Percentiles rank a stretch among this genome's conserved stretches.
These are phyloP conservation scores for Cyclotella atomus DNA, from an alignment of 108 stramenopile species.

Conservation along the genomic window DNA sequence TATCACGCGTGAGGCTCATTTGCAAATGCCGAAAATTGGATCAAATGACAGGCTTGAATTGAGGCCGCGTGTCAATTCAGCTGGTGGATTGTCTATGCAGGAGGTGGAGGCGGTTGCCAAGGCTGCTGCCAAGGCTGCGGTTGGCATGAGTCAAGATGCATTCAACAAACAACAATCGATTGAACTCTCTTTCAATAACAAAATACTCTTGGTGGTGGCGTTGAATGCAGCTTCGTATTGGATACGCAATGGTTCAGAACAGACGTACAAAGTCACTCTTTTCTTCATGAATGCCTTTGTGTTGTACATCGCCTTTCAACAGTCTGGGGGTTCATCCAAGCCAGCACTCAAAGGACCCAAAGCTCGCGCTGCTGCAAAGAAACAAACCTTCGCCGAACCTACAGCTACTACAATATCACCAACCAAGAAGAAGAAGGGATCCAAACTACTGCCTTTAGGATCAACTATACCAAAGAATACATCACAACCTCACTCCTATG, in stretches of 20 bases:
- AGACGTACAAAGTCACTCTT: slow-evolving; percentile 26
- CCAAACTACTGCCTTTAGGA: slow-evolving; percentile 25
- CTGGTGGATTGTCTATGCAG: slow-evolving; percentile 21
- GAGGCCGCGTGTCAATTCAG: not conserved
- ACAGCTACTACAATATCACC: not conserved
- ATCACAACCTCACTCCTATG: slow-evolving; percentile 39
- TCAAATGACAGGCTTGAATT: slow-evolving; percentile 6
- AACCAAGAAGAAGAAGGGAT: not conserved
- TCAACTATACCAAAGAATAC: slow-evolving; percentile 42
- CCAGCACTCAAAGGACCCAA: slow-evolving; percentile 21
- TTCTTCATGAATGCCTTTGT: slow-evolving; percentile 45
- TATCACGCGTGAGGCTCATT: not conserved
- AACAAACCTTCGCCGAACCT: not conserved
- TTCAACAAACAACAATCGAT: not conserved
- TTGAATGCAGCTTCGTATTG: slow-evolving; percentile 37
- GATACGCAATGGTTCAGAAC: slow-evolving; percentile 48
- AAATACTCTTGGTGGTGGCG: slow-evolving; percentile 25
- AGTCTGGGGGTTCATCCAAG: not conserved
- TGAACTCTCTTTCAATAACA: slow-evolving; percentile 9
- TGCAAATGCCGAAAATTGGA: slow-evolving; percentile 6
- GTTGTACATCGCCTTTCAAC: slow-evolving; percentile 27
- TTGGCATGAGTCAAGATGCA: slow-evolving; percentile 34
- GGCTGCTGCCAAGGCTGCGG: slow-evolving; percentile 43
- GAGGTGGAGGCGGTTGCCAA: slow-evolving; percentile 43
- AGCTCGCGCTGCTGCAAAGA: slow-evolving; percentile 35